Base-by-base conservation (phyloP, 1,284 basidiomycete genomes). In the Austropuccinia psidii region DNA sequence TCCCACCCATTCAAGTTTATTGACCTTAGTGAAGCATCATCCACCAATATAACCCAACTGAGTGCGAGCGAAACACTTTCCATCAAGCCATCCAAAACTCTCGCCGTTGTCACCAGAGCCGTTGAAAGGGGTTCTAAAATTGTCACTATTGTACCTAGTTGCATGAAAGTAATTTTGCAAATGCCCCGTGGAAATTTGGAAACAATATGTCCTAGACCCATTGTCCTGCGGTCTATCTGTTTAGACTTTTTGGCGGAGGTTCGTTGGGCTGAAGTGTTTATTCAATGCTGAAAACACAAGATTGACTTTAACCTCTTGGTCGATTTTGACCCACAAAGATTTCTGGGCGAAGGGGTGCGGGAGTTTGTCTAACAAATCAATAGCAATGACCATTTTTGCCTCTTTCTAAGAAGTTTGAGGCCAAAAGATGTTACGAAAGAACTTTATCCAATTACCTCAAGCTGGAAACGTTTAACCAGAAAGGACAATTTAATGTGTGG, bases 151-250 rank as follows among this genome's bases (percentile, higher is more conserved):
- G 88, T 94, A 0, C 89, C 92, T 1, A 91, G 88, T 75, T 83
- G 87, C 8, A 98, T 96, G 91, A 88, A 85, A 76, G 81, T 97
- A 19, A 90, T 98, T 0, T 82, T 99, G 15, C 96, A 99, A 83
- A 98, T 98, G 93, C 96, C 95, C 0, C 84, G 96, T 77, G 96
- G 96, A 0, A 98, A 98, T 81, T 80, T 99, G 68, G 96, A 99
- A 83, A 97, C 93, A 0, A 89, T 98, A 72, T 91, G 89, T 78
- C 96, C 96, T 0, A 84, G 96, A 39, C 90, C 95, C 0, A 83
- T 99, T 75, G 93, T 98, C 2, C 87, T 97, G 81, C 86, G 84
- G 88, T 60, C 82, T 80, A 92, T 93, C 78, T 76, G 89, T 82
- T 35, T 15, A 73, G 35, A 13, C 39, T 62, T 3, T 65, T 37